Conservation (phyloP, 2,329 filamentous ascomycete species). For the Hypocrella siamensis region DNA sequence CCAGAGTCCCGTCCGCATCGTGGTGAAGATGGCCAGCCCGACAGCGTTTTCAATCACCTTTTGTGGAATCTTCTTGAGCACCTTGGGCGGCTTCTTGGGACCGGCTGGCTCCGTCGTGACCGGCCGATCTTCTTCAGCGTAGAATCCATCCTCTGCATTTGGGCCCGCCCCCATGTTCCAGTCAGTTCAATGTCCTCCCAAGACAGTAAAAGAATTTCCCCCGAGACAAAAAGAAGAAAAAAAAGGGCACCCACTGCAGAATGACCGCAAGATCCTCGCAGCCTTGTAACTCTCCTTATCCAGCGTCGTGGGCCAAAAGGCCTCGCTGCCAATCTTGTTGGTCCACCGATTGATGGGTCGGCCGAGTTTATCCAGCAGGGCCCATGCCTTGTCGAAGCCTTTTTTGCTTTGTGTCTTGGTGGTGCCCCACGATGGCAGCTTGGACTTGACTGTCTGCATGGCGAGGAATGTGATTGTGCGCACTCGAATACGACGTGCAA, state of each 20-base stretch:
- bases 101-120: constrained; percentile 9
- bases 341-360: constrained; percentile 65
- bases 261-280: constrained; percentile 65
- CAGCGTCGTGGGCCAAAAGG: constrained; percentile 73
- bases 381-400: constrained; percentile 61
- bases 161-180: no score
- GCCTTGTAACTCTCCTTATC: constrained; percentile 86
- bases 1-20: constrained; percentile 45
- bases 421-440: constrained; percentile 31
- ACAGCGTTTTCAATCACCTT: constrained; percentile 54
- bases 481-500: neutral
- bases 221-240: neutral
- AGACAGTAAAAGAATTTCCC: no score
- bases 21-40: constrained; percentile 56
- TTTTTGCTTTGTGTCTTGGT: constrained; percentile 42
- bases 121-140: constrained; percentile 19
- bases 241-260: constrained; percentile 33
- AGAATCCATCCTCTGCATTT: constrained; percentile 34
- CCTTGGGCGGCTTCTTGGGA: constrained; percentile 25
- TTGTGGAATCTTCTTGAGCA: constrained; percentile 34
- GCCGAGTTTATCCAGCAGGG: constrained; percentile 33
- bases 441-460: constrained; percentile 19
- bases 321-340: constrained; percentile 65
- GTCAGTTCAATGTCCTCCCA: no score
- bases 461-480: neutral